Evolutionary conservation across 2,329 filamentous ascomycete species (phyloP).

Genomic region (Sarocladiaceae sp.): DNA sequence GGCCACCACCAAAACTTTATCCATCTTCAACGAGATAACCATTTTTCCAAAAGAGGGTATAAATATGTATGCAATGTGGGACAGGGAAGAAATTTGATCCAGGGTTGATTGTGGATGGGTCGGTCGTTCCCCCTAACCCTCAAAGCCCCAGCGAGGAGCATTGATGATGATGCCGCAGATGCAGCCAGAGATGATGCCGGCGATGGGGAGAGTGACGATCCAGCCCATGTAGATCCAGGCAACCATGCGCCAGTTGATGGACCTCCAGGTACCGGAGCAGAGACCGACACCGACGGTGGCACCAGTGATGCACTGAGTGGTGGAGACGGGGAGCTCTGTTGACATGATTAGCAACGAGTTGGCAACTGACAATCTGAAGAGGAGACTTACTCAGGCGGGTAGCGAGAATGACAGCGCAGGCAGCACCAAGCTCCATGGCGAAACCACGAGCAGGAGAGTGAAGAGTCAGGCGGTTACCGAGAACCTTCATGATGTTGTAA

Average conservation of each 20-base stretch:
- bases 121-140: not conserved
- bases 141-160: conserved; percentile 3
- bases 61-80: not conserved
- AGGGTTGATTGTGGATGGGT: not conserved
- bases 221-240: conserved; percentile 22
- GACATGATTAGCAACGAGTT: not conserved
- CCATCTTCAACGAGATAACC: no score
- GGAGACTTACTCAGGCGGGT: conserved; percentile 6
- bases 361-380: no score
- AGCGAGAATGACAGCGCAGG: conserved; percentile 8
- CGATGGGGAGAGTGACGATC: conserved; percentile 19
- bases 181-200: conserved; percentile 19
- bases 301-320: conserved; percentile 23
- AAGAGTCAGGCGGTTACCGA: conserved; percentile 58
- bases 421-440: conserved; percentile 43
- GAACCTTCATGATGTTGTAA: conserved; percentile 61
- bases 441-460: conserved; percentile 49
- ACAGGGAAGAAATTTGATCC: not conserved
- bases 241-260: conserved; percentile 23
- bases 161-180: conserved; percentile 9
- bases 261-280: conserved; percentile 18
- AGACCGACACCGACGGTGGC: conserved; percentile 20
- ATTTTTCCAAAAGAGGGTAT: conserved; percentile 1
- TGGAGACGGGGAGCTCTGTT: conserved; percentile 20
- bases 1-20: not conserved